These are phyloP conservation scores for Cyathus striatus DNA, from an alignment of 768 basidiomycete species.

Conservation along the genomic window DNA sequence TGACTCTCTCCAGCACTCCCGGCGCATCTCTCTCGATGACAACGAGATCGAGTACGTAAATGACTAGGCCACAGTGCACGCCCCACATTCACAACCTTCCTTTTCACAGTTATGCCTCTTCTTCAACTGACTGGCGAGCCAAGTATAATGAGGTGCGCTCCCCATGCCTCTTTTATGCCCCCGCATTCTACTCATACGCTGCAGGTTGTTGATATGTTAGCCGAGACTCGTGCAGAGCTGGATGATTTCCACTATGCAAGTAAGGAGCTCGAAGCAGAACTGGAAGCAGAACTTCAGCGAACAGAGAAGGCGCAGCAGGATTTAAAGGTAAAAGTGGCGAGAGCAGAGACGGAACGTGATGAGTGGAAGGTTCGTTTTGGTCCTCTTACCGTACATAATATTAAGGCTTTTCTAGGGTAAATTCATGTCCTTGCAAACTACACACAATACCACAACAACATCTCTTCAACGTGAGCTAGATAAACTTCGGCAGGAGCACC, in stretches of 20 bases:
- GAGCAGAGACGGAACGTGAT: conserved; percentile 72
- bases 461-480: conserved; percentile 93
- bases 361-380: conserved; percentile 80
- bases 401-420: conserved; percentile 39
- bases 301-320: conserved; percentile 85
- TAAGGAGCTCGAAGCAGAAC: conserved; percentile 89
- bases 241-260: conserved; percentile 84
- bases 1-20: conserved; percentile 54
- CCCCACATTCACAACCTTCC: conserved; percentile 12
- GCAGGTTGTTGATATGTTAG: conserved; percentile 74
- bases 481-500: conserved; percentile 69
- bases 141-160: conserved; percentile 65
- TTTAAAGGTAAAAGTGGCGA: conserved; percentile 64
- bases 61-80: conserved; percentile 7
- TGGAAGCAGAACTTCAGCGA: conserved; percentile 85
- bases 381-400: conserved; percentile 2
- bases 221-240: conserved; percentile 80
- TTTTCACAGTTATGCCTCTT: conserved; percentile 43
- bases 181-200: neutral
- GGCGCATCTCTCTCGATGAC: conserved; percentile 64
- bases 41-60: conserved; percentile 49
- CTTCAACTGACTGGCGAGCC: conserved; percentile 65
- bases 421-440: conserved; percentile 85
- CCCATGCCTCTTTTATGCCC: conserved; percentile 1
- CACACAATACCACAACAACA: conserved; percentile 83